Evolutionary conservation across 2,329 filamentous ascomycete species (phyloP), one percentile per base, ranked within the genome.

Genomic region (Hymenotorrendiella dingleyae): DNA sequence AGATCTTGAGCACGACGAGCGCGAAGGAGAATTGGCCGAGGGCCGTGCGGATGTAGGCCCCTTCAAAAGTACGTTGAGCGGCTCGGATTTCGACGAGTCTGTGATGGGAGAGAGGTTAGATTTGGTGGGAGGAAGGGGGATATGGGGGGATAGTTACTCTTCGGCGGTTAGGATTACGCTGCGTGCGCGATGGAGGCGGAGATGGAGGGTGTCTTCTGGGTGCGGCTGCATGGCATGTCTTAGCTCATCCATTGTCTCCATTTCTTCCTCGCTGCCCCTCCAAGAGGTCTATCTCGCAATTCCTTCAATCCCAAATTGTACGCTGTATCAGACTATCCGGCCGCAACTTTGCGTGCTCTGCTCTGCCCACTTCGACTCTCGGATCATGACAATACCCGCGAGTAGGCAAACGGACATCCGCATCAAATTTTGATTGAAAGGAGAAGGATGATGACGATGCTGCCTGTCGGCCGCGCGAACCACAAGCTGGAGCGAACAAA

Each of bases 21-120:
- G 91, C 83, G 64, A 98, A 97, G 43, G 86, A 91, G 70, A 97
- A 97, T 60, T 97, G 90, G 3, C 86, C 87, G 16, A 98, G 78
- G 3, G 91, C 90, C 0, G 93, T 98, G 48, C 93, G 86, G 60
- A 96, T 84, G 66, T 97, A 98, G 17, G 93, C 93, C 17, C 93
- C 93, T 66, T 98, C 93, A 57, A 97, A 98, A 2, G 93, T 98
- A 42, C 93, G 80, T 63, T 98, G 93, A 9, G 91, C 87, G 10
- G 93, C 93, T 50, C 93, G 86, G 53, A 97, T 84, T 67, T 97
- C 93, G 51, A 96, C 86, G 32, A 98, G 82, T 65, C 61, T 63
- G 36, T n/a, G 21, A 12, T n/a, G 20, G 10, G 30, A 26, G 29
- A 12, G 10, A 10, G 36, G 27, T 32, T 19, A 26, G 26, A 26